A percentile compares a stretch with the other conserved stretches of the same genome.
Evolutionary conservation across 768 basidiomycete genomes (phyloP).

Genomic region (Termitomyces sp.): DNA sequence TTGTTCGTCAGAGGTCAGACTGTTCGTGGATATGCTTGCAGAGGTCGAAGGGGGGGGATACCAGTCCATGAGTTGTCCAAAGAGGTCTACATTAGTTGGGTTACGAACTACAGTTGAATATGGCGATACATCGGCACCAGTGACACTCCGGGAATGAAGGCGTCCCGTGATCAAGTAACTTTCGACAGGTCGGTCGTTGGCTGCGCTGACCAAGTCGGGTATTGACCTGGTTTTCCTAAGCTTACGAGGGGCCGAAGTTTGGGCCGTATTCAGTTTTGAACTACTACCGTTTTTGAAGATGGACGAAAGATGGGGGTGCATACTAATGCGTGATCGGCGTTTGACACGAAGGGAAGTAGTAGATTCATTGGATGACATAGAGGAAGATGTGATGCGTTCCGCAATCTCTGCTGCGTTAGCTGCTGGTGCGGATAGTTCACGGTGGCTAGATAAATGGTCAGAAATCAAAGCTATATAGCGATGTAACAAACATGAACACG

Average conservation of each 20-base stretch:
- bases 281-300: constrained; percentile 41
- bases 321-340: constrained; percentile 63
- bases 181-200: constrained; percentile 22
- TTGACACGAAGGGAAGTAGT: constrained; percentile 39
- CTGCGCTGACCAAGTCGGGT: constrained; percentile 43
- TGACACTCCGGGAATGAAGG: constrained; percentile 76
- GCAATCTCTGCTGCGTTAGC: constrained; percentile 48
- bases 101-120: constrained; percentile 24
- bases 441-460: constrained; percentile 35
- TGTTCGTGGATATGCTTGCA: constrained; percentile 28
- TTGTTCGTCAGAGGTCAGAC: constrained; percentile 22
- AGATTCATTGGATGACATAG: constrained; percentile 28
- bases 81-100: constrained; percentile 43
- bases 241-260: constrained; percentile 39
- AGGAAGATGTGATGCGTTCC: constrained; percentile 30
- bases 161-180: constrained; percentile 38
- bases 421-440: constrained; percentile 58
- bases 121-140: constrained; percentile 58
- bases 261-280: constrained; percentile 25
- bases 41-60: constrained; percentile 31
- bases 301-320: constrained; percentile 45
- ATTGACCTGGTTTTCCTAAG: constrained; percentile 74
- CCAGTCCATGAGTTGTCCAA: constrained; percentile 67
- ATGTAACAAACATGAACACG: constrained; percentile 21
- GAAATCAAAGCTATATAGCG: not conserved